Base-by-base conservation (phyloP, 257 asterid species). In the Solanum piurae region DNA sequence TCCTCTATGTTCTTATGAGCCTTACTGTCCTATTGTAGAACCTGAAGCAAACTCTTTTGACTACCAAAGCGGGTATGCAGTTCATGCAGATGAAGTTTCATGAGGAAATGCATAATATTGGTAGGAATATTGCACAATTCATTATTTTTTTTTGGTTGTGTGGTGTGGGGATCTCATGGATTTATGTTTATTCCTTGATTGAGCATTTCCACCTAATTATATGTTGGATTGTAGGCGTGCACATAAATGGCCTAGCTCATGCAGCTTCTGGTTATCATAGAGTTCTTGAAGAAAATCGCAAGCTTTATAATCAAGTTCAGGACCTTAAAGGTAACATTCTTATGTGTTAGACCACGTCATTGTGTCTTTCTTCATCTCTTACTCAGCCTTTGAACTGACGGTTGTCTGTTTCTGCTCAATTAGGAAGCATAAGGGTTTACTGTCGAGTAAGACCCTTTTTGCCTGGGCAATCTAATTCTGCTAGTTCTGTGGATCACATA, bases 231-330 rank as follows among this genome's bases (percentile, higher is more conserved):
- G 58, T 80, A 97, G 99, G 98, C 69, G 85, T 88, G 89, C 98
- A 96, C 90, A 87, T 97, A 87, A 92, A 93, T 90, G 98, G 99
- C 87, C 90, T 97, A 89, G 95, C 98, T 89, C 95, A 94, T 88
- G 99, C 99, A 82, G 99, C 99, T 88, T 96, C 99, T 86, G 95
- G 98, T 80, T 97, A 97, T 88, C 99, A 94, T 89, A 93, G 94
- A 92, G 99, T 96, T 90, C 94, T 97, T 75, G 98, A 97, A 91
- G 99, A 97, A 90, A 97, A 97, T 62, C 94, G 98, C 90, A 97
- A 94, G 92, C 98, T 97, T 55, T 97, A 96, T 92, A 97, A 97
- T 92, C 98, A 97, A 96, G 99, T 97, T 88, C 99, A 97, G 89
- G 99, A 97, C 91, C 95, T 97, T 40, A 97, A 95, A 88, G 99